Evolutionary conservation across 2,329 filamentous ascomycete genomes (phyloP).

Genomic region (Didymellaceae sp.): DNA sequence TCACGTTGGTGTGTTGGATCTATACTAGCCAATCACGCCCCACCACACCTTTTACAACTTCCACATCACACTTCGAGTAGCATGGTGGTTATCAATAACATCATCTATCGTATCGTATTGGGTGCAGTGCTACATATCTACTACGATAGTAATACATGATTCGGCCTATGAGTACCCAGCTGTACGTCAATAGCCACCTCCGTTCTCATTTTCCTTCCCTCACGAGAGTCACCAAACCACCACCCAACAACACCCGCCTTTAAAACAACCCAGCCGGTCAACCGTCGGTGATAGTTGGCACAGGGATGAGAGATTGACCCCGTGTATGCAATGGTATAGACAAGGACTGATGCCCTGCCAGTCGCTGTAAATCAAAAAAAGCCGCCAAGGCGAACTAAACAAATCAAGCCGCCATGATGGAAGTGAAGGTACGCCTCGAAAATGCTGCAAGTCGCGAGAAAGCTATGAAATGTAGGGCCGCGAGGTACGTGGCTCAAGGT

Average conservation of each 20-base stretch:
- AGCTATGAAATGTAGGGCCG: conserved; percentile 45
- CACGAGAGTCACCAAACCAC: conserved; percentile 31
- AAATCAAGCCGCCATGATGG: conserved; percentile 37
- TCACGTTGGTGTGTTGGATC: conserved; percentile 26
- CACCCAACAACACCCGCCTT: conserved; percentile 24
- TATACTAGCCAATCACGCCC: conserved; percentile 24
- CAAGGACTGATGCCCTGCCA: conserved; percentile 36
- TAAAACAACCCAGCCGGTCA: conserved; percentile 25
- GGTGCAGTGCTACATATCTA: conserved; percentile 31
- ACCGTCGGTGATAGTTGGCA: conserved; percentile 26
- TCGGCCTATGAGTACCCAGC: conserved; percentile 17
- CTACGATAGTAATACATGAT: conserved; percentile 37
- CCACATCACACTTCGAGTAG: conserved; percentile 20
- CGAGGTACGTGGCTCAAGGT: conserved; percentile 31
- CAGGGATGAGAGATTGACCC: conserved; percentile 19
- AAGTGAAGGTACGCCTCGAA: conserved; percentile 42
- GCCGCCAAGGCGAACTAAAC: conserved; percentile 31
- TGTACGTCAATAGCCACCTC: conserved; percentile 22
- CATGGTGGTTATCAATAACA: conserved; percentile 13
- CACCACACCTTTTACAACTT: conserved; percentile 8
- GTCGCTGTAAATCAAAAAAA: conserved; percentile 26
- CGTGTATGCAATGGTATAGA: conserved; percentile 42
- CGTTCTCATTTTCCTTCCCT: conserved; percentile 5
- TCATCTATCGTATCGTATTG: conserved; percentile 28
- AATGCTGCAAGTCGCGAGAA: conserved; percentile 44